phyloP scores from a whole-genome alignment of 495 filamentous ascomycete genomes.

The Aspergillus sparsus region DNA sequence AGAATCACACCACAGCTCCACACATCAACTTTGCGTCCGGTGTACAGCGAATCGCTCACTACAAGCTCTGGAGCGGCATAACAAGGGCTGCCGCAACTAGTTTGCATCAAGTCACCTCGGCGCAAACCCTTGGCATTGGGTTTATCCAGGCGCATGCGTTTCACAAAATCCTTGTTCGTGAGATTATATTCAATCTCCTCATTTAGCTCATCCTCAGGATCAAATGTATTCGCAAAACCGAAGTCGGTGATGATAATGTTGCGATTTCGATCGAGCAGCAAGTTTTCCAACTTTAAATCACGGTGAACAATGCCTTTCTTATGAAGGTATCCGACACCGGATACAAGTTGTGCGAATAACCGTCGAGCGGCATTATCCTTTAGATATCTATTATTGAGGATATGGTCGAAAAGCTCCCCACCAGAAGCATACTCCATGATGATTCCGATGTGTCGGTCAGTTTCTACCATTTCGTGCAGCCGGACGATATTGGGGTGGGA shows the following conservation, averaged over 20 bases:
- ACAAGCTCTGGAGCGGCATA: conserved; percentile 98
- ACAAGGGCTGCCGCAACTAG: conserved; percentile 65
- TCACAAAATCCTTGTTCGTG: conserved; percentile 80
- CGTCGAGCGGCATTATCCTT: conserved; percentile 89
- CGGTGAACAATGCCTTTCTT: conserved; percentile 99
- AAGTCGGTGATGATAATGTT: conserved; percentile 99
- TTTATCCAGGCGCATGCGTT: conserved; percentile 75
- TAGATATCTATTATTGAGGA: conserved; percentile 91
- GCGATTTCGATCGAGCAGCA: conserved; percentile 90
- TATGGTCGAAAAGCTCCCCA: conserved; percentile 97
- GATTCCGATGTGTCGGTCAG: conserved; percentile 93
- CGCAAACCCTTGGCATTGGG: conserved; percentile 81
- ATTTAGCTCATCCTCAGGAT: conserved; percentile 80
- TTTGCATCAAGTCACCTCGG: conserved; percentile 63
- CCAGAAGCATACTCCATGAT: conserved; percentile 98
- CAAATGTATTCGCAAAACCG: conserved; percentile 97
- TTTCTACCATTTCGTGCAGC: conserved; percentile 98
- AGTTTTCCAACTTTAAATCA: conserved; percentile 95
- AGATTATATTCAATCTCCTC: conserved; percentile 90
- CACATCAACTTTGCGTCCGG: conserved; percentile 95
- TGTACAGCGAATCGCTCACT: conserved; percentile 96
- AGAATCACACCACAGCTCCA: conserved; percentile 99
- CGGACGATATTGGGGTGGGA: conserved; percentile 96
- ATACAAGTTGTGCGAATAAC: conserved; percentile 93
- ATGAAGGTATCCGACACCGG: conserved; percentile 95